Percentiles rank a stretch among this genome's conserved stretches.
Conservation (phyloP, 2,329 filamentous ascomycete genomes). For the Remersonia thermophila region DNA sequence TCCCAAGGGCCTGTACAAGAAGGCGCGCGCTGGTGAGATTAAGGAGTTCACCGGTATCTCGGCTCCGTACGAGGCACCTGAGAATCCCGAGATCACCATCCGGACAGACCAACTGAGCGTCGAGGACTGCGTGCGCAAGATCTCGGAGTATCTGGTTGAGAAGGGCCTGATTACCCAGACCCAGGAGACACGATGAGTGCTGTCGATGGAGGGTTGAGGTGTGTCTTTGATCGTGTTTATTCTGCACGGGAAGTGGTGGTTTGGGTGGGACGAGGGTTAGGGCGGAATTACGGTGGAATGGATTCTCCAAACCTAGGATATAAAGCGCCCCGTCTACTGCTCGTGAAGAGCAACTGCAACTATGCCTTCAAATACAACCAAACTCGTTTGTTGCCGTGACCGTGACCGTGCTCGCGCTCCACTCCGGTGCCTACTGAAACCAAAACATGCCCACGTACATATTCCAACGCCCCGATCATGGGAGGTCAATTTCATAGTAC, state of each 20-base stretch:
- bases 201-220: too few species aligned
- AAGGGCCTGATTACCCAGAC: slow-evolving; percentile 44
- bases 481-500: slow-evolving; percentile 87
- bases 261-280: too few species aligned
- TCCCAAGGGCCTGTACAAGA: slow-evolving; percentile 96
- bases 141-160: slow-evolving; percentile 64
- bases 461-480: slow-evolving; percentile 18
- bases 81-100: slow-evolving; percentile 77
- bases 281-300: too few species aligned
- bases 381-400: too few species aligned
- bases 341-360: too few species aligned
- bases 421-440: too few species aligned
- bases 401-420: too few species aligned
- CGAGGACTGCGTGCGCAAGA: slow-evolving; percentile 77
- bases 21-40: slow-evolving; percentile 84
- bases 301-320: too few species aligned
- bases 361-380: too few species aligned
- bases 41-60: slow-evolving; percentile 96
- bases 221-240: neutral
- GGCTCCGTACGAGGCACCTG: slow-evolving; percentile 85
- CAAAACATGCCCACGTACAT: too few species aligned
- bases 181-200: slow-evolving; percentile 17
- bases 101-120: slow-evolving; percentile 70
- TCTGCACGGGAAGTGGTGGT: too few species aligned
- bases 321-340: too few species aligned